Percentiles rank a stretch among this genome's conserved stretches.
Conservation (phyloP, 805 yeast genomes). For the Yamadazyma ubonensis region DNA sequence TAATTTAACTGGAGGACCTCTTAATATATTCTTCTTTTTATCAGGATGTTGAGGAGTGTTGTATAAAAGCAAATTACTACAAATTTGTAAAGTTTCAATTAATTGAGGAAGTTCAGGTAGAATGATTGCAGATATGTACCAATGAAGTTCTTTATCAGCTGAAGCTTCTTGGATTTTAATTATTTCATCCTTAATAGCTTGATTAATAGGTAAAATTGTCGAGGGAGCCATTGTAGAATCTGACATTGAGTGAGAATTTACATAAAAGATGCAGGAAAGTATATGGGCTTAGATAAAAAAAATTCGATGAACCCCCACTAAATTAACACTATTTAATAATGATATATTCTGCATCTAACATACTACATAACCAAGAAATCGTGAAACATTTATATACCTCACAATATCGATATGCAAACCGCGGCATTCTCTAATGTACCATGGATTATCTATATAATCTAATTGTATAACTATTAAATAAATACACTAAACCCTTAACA, state of each 20-base stretch:
- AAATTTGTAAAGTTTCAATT: slow-evolving; percentile 37
- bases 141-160: slow-evolving; percentile 31
- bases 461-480: too few species aligned
- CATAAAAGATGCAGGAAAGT: too few species aligned
- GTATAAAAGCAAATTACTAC: slow-evolving; percentile 35
- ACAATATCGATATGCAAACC: neutral
- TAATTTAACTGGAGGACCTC: slow-evolving; percentile 48
- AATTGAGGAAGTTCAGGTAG: slow-evolving; percentile 32
- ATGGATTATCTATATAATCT: too few species aligned
- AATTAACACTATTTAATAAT: too few species aligned
- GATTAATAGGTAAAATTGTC: too few species aligned
- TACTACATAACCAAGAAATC: neutral
- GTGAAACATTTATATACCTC: neutral
- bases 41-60: slow-evolving; percentile 22
- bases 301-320: too few species aligned
- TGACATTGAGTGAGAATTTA: too few species aligned
- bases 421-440: neutral
- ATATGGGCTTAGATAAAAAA: too few species aligned
- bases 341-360: neutral
- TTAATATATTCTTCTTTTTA: slow-evolving; percentile 17
- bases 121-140: slow-evolving; percentile 26
- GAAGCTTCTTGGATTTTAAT: slow-evolving; percentile 15
- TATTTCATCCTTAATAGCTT: neutral
- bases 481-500: too few species aligned
- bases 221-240: too few species aligned